phyloP scores from a whole-genome alignment of 1,284 basidiomycete species.

The Gymnopus androsaceus region DNA sequence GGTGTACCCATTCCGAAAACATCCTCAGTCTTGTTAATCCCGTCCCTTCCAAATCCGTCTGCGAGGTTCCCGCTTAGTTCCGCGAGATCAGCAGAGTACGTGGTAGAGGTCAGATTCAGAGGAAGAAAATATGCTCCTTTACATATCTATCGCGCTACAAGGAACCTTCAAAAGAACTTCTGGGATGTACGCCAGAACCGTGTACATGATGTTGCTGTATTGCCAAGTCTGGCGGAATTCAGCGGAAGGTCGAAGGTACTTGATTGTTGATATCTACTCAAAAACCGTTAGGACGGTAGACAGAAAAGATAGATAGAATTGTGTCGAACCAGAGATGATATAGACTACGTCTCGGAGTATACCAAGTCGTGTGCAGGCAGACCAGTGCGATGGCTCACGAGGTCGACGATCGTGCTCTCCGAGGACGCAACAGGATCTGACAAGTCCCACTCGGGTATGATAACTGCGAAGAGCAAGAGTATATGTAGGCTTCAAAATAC shows the following conservation, averaged over 20 bases:
- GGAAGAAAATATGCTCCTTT: conserved; percentile 23
- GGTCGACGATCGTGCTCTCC: conserved; percentile 26
- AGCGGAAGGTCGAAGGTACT: not conserved
- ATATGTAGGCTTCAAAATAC: not conserved
- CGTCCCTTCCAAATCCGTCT: conserved; percentile 18
- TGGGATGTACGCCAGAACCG: conserved; percentile 22
- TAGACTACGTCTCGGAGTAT: conserved; percentile 2
- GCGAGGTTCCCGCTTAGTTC: conserved; percentile 21
- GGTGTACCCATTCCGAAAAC: conserved; percentile 22
- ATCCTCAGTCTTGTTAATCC: conserved; percentile 18
- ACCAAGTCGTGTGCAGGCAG: conserved; percentile 23
- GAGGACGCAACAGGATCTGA: conserved; percentile 23
- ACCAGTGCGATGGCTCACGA: conserved; percentile 31
- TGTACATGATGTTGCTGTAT: conserved; percentile 26
- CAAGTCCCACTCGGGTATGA: conserved; percentile 26
- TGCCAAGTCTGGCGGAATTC: conserved; percentile 15
- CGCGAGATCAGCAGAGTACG: conserved; percentile 21
- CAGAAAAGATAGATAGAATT: no score
- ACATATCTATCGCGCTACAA: conserved; percentile 24
- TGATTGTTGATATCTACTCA: not conserved
- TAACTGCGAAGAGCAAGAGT: conserved; percentile 20
- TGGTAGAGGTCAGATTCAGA: conserved; percentile 24
- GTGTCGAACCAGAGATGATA: not conserved
- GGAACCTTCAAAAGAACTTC: conserved; percentile 18
- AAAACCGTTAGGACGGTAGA: not conserved